Evolutionary conservation across 176 grass and related monocot species (phyloP), one percentile per base, ranked within the genome.

Genomic region (Avena atlantica): DNA sequence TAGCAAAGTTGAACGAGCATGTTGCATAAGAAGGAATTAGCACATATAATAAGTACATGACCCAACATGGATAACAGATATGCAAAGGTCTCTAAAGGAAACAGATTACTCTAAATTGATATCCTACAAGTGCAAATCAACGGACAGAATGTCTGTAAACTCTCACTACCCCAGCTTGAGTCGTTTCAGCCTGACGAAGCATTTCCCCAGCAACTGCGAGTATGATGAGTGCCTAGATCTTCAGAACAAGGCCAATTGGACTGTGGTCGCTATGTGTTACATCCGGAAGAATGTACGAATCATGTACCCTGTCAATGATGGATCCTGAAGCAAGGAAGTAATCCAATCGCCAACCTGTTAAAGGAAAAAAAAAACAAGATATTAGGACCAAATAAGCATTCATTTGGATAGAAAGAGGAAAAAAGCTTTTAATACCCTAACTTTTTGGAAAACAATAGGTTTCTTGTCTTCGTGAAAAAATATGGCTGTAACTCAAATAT

Each of bases 251-350:
- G 29, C 92, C 96, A 88, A 98, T 89, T 71, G 96, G 96, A 80
- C 93, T 86, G 78, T 95, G 93, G 76, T 98, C 93, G 21, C 96
- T 98, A 21, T 89, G 86, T 13, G 84, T 74, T n/a, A 98, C 66
- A 85, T 98, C 86, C 4, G 96, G 93, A 58, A 95, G 86, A 87
- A 89, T 92, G 70, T 92, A 95, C 0, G 92, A 98, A 86, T 98
- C 96, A 89, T 95, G 92, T 17, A 91, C 84, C 81, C 88, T 88
- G 78, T 86, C 84, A 0, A 53, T 80, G 75, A 95, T 67, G 36
- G 83, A 91, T 21, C 91, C 88, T 48, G 92, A 98, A 1, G 84
- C 90, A 45, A 95, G 91, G 92, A 98, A 98, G 84, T 94, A 98
- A 84, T 98, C 96, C 31, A 98, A 34, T 40, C 86, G 81, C 92